These are phyloP conservation scores for Dichotomocladium elegans DNA, from an alignment of 371 early-diverging fungal species.

Conservation along the genomic window DNA sequence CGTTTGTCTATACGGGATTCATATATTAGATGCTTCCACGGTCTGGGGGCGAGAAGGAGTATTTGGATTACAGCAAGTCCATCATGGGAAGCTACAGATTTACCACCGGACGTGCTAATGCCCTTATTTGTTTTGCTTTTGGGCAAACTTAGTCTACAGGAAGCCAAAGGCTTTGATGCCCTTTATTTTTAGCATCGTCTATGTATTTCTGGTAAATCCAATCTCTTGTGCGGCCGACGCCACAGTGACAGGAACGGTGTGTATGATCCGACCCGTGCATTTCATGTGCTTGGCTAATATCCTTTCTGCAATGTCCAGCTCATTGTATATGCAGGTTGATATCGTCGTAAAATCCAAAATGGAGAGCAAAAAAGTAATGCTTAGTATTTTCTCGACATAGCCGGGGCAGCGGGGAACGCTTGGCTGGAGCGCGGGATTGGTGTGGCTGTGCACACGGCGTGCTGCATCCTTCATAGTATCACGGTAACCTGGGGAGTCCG, in stretches of 20 bases:
- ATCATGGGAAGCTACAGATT: too few relatives aligned
- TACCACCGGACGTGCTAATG: too few relatives aligned
- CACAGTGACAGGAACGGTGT: not conserved
- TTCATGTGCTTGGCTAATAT: too few relatives aligned
- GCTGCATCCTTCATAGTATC: constrained; percentile 8
- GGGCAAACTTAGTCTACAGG: constrained; percentile 8
- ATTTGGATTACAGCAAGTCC: constrained; percentile 7
- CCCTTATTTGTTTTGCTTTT: too few relatives aligned
- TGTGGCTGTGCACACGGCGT: constrained; percentile 6
- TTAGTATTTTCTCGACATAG: too few relatives aligned
- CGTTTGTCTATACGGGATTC: not conserved
- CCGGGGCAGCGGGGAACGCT: too few relatives aligned
- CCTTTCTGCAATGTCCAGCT: too few relatives aligned
- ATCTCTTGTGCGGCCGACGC: constrained; percentile 12
- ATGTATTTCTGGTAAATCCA: constrained; percentile 7
- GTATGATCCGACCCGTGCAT: not conserved
- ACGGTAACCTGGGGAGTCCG: constrained; percentile 9
- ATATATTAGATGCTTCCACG: constrained; percentile 14
- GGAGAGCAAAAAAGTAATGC: too few relatives aligned
- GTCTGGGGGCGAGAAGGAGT: constrained; percentile 18
- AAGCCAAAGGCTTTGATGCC: constrained; percentile 10
- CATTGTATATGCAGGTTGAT: too few relatives aligned
- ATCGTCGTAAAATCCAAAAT: too few relatives aligned
- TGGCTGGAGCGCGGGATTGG: constrained; percentile 16
- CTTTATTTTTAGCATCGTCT: constrained; percentile 9